phyloP scores from a whole-genome alignment of 2,329 filamentous ascomycete species.

The Myriosclerotinia curreyana region DNA sequence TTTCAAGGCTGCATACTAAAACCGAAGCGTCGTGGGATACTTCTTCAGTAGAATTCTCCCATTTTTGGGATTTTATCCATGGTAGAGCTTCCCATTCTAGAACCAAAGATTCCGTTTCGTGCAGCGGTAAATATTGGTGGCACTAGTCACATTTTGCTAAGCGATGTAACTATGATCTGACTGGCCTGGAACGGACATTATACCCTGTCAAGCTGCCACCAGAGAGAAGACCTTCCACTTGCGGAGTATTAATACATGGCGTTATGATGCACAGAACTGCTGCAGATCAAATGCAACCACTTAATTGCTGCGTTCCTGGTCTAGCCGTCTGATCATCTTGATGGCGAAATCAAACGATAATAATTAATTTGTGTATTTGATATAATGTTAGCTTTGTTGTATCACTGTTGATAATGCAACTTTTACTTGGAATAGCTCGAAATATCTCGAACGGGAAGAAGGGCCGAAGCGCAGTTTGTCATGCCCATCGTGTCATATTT shows the following conservation, averaged over 20 bases:
- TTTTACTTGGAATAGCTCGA: neutral
- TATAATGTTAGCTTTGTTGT: neutral
- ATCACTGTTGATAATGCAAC: neutral
- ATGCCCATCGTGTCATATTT: neutral
- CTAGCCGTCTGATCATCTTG: neutral
- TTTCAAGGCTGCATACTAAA: neutral
- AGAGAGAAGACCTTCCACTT: neutral
- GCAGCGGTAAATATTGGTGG: constrained; percentile 7
- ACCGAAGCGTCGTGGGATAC: neutral
- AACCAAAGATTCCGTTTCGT: no score
- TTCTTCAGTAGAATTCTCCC: no score
- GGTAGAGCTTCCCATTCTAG: neutral
- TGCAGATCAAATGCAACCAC: neutral
- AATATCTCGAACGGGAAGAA: neutral
- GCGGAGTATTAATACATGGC: constrained; percentile 7
- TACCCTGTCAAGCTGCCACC: neutral
- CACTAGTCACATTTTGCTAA: neutral
- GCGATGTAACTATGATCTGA: neutral
- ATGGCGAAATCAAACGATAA: neutral
- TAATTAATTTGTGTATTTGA: neutral
- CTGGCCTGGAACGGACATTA: neutral
- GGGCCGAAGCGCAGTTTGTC: constrained; percentile 9
- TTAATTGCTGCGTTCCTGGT: constrained; percentile 6
- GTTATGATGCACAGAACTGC: neutral
- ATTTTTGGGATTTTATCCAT: neutral